Evolutionary conservation across 495 filamentous ascomycete genomes (phyloP), one percentile per base, ranked within the genome.

Genomic region (Lophium mytilinum): DNA sequence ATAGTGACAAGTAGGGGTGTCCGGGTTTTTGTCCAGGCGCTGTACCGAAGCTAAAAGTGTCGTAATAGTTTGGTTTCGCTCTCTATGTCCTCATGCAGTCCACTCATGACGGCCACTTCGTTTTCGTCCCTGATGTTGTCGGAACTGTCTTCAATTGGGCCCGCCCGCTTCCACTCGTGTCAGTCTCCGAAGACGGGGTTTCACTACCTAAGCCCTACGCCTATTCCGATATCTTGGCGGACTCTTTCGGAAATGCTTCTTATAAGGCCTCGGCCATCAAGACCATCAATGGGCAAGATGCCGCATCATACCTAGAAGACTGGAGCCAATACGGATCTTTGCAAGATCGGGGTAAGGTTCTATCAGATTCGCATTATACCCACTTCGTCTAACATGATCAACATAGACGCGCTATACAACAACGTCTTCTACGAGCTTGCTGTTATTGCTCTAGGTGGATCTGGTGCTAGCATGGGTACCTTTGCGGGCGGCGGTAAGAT

Each of bases 101-200:
- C 1, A 62, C 69, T 5, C 69, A 71, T 37, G 67, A 71, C 51
- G 69, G 69, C 37, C 69, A 71, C 50, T 68, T 71, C 35, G 58
- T 62, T 18, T 71, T 46, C 55, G 41, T 67, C 9, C 69, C 67
- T 3, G 67, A 71, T 53, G 50, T 60, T 24, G 55, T 71, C 11
- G 66, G 65, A 0, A 56, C 46, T 1, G 55, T 71, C 19, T 71
- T 71, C 56, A 64, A 61, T 19, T 71, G 51, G 41, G 65, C 59
- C 3, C 62, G 69, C 14, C 53, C 63, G 11, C 40, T 62, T 10
- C 59, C 67, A 3, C 62, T 71, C 7, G 69, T 71, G 10, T 69
- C 67, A 3, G 62, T 71, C 1, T 69, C 67, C 1, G 39, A 56
- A 35, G 67, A 71, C 45, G 17, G 45, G 18, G 30, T n/a, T 9